A percentile compares a stretch with the other conserved stretches of the same genome.
phyloP scores from a whole-genome alignment of 2,329 filamentous ascomycete species.

The Akanthomyces muscarius region DNA sequence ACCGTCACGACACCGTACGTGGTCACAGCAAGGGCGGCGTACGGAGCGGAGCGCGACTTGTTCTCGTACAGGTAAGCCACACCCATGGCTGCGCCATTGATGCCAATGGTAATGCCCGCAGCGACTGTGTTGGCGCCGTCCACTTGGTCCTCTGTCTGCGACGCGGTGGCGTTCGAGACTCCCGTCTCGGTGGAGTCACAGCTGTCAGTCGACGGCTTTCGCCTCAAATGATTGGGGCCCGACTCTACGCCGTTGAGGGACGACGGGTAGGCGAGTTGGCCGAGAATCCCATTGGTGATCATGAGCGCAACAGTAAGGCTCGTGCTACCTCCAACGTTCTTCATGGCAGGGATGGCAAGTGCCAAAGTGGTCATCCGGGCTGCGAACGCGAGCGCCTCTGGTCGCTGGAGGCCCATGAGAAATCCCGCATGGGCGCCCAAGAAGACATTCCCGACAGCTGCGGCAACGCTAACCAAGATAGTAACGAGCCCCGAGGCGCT shows the following conservation, averaged over 20 bases:
- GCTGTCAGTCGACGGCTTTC: neutral
- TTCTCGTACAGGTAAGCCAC: conserved; percentile 54
- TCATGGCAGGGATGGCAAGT: conserved; percentile 45
- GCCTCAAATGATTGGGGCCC: conserved; percentile 17
- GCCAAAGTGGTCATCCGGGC: conserved; percentile 49
- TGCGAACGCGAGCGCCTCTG: conserved; percentile 43
- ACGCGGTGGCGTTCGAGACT: neutral
- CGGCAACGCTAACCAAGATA: conserved; percentile 32
- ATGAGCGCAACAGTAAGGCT: conserved; percentile 48
- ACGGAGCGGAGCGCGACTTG: conserved; percentile 49
- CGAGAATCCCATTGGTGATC: conserved; percentile 47
- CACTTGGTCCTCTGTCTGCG: neutral
- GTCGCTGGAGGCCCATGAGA: conserved; percentile 32
- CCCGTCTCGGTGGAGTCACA: neutral
- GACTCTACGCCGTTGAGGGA: conserved; percentile 26
- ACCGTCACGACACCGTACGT: conserved; percentile 55
- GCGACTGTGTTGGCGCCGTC: conserved; percentile 41
- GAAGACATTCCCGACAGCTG: conserved; percentile 41
- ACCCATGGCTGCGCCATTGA: conserved; percentile 59
- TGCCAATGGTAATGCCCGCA: conserved; percentile 49
- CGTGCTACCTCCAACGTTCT: conserved; percentile 40
- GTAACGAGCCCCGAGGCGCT: conserved; percentile 40
- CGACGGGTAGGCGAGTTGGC: conserved; percentile 38
- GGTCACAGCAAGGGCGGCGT: conserved; percentile 55
- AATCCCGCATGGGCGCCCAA: conserved; percentile 36